Percentiles rank a stretch among this genome's conserved stretches.
Evolutionary conservation across 2,329 filamentous ascomycete species (phyloP).

Genomic region (Ceratocystis smalleyi): DNA sequence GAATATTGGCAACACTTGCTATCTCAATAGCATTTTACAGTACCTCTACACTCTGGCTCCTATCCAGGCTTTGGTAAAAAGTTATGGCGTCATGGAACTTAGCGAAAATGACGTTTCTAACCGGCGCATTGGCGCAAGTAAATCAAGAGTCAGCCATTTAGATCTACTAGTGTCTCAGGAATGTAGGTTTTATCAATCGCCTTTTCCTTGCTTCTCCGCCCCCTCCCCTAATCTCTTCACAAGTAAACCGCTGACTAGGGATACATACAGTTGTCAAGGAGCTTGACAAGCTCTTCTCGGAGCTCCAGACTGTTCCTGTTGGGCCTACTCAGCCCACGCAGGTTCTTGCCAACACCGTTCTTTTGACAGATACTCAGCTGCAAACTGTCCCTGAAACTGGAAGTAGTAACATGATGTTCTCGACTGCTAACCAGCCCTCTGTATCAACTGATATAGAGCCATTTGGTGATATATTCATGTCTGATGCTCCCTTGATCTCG

Average conservation of each 20-base stretch:
- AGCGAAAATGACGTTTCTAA: slow-evolving; percentile 46
- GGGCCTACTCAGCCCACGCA: slow-evolving; percentile 54
- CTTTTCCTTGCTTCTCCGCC: not conserved
- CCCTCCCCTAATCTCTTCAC: not conserved
- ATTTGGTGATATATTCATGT: slow-evolving; percentile 11
- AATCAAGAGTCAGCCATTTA: slow-evolving; percentile 34
- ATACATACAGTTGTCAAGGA: slow-evolving; percentile 50
- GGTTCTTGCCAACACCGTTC: slow-evolving; percentile 63
- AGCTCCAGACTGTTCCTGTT: slow-evolving; percentile 48
- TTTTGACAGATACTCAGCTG: slow-evolving; percentile 35
- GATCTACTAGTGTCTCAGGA: slow-evolving; percentile 53
- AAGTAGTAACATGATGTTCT: not conserved
- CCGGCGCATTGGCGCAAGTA: slow-evolving; percentile 60
- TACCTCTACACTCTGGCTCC: slow-evolving; percentile 84
- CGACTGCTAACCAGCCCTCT: not conserved
- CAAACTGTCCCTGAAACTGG: slow-evolving; percentile 7
- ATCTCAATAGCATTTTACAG: slow-evolving; percentile 89
- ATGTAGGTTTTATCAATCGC: slow-evolving; percentile 44
- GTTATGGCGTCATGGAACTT: slow-evolving; percentile 57
- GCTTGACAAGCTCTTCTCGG: slow-evolving; percentile 52
- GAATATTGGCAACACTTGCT: slow-evolving; percentile 96
- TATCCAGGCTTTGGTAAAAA: slow-evolving; percentile 63
- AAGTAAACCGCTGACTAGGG: not conserved
- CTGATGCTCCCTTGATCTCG: slow-evolving; percentile 6
- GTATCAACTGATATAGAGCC: not conserved